phyloP scores from a whole-genome alignment of 1,139 yeast genomes.

The Candida sp. region DNA sequence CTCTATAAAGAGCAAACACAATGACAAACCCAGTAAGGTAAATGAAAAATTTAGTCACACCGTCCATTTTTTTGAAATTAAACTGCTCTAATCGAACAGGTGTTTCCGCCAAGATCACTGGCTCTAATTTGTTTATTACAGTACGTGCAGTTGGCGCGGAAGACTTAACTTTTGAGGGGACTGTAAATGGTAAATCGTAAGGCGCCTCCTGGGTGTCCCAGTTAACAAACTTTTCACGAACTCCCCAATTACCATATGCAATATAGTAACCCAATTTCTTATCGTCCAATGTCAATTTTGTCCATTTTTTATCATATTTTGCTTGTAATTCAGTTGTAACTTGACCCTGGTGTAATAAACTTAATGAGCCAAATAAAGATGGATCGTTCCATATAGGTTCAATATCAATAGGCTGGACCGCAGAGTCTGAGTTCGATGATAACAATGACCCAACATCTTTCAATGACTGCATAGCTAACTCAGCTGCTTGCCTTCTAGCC shows the following conservation, averaged over 20 bases:
- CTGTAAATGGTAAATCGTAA: constrained; percentile 53
- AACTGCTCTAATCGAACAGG: constrained; percentile 48
- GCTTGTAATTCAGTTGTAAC: constrained; percentile 52
- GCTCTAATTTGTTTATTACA: constrained; percentile 25
- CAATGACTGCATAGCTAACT: constrained; percentile 39
- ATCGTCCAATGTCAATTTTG: constrained; percentile 35
- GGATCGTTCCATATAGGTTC: constrained; percentile 50
- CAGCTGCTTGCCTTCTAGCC: constrained; percentile 31
- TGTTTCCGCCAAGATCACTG: constrained; percentile 46
- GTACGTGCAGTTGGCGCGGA: constrained; percentile 21
- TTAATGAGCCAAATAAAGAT: constrained; percentile 36
- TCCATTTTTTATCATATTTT: constrained; percentile 53
- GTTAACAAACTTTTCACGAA: constrained; percentile 51
- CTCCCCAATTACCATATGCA: constrained; percentile 65
- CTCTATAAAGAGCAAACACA: constrained; percentile 46
- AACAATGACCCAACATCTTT: constrained; percentile 41
- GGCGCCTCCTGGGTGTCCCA: constrained; percentile 42
- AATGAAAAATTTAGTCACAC: constrained; percentile 50
- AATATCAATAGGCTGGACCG: constrained; percentile 52
- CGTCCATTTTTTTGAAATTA: constrained; percentile 50
- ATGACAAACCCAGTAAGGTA: constrained; percentile 41
- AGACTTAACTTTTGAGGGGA: constrained; percentile 29
- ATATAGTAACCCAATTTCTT: constrained; percentile 54
- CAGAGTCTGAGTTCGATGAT: constrained; percentile 31
- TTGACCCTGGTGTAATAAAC: constrained; percentile 57